Evolutionary conservation across 371 early-diverging fungal species (phyloP).

Genomic region (Syncephalis fuscata): DNA sequence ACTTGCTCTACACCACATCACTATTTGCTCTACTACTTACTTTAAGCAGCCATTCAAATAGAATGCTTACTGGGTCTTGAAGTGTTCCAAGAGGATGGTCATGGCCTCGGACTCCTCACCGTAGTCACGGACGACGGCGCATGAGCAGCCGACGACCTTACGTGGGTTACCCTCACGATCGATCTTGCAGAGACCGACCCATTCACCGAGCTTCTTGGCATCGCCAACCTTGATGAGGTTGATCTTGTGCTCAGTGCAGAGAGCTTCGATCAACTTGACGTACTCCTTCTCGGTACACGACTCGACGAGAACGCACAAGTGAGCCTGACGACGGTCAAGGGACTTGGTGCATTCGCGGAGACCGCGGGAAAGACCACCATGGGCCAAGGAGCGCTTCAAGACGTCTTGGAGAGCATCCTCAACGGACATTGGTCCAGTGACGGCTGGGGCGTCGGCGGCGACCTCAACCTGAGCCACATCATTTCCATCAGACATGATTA

Average conservation of each 20-base stretch:
- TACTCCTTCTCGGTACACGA: conserved; percentile 92
- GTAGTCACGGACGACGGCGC: conserved; percentile 91
- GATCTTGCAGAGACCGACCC: conserved; percentile 98
- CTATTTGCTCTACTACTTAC: too few relatives aligned
- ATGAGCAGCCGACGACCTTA: conserved; percentile 93
- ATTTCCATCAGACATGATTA: conserved; percentile 29
- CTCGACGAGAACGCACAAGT: conserved; percentile 91
- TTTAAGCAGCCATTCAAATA: too few relatives aligned
- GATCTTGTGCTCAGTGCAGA: conserved; percentile 97
- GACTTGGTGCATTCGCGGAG: conserved; percentile 94
- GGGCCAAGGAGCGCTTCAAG: conserved; percentile 83
- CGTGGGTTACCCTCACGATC: conserved; percentile 97
- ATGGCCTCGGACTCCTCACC: conserved; percentile 97
- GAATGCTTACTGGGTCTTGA: conserved; percentile 49
- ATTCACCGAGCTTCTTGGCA: conserved; percentile 97
- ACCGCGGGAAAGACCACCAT: conserved; percentile 96
- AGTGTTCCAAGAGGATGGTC: conserved; percentile 89
- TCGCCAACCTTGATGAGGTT: conserved; percentile 94
- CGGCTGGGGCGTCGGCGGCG: conserved; percentile 45
- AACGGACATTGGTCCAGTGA: conserved; percentile 65
- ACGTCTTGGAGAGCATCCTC: conserved; percentile 97
- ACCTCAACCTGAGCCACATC: conserved; percentile 65
- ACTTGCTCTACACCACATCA: too few relatives aligned
- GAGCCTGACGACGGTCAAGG: conserved; percentile 91
- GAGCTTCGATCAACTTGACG: conserved; percentile 90